Base-by-base conservation (phyloP, 805 yeast genomes). In the Wickerhamiella qilinensis region DNA sequence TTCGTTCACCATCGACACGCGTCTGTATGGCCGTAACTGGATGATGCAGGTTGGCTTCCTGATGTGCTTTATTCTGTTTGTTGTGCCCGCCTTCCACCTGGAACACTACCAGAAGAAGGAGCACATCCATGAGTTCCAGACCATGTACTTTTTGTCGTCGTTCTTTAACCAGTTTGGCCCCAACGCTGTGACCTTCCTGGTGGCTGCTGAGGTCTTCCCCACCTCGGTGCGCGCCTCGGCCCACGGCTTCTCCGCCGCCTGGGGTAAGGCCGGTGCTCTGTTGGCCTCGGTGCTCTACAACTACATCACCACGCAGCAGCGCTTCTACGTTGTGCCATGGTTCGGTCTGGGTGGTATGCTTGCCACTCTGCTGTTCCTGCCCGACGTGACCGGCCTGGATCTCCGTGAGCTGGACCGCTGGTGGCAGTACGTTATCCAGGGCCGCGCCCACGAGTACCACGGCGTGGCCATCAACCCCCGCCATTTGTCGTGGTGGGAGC, bases 81-180 rank as follows among this genome's bases (percentile, higher is more conserved):
- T 72, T 52, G 55, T 63, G 41, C 70, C 73, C 52, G 79, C 75
- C 39, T 73, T 73, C 58, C 74, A 67, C 51, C 71, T 68, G 66
- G 54, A 69, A 56, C 63, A 65, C 59, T 55, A 71, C 47, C 50
- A 55, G 32, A 19, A 30, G 32, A 15, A 27, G 8, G 43, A 16
- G 28, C 56, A 55, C 43, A 41, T 55, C 38, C 47, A 47, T 33
- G 55, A 43, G 22, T 54, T 64, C 66, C 71, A 72, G 55, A 75
- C 70, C 38, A 62, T 73, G 54, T 73, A 73, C 62, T 71, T 71
- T 53, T 56, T 73, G 50, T 60, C 68, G 20, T 76, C 74, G 50
- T 73, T 73, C 62, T 74, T 74, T 69, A 68, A 71, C 59, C 75
- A 73, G 62, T 72, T 72, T 45, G 79, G 79, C 42, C 78, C 80